Conservation (phyloP, 805 yeast species). For the Dipodascus geniculatus region DNA sequence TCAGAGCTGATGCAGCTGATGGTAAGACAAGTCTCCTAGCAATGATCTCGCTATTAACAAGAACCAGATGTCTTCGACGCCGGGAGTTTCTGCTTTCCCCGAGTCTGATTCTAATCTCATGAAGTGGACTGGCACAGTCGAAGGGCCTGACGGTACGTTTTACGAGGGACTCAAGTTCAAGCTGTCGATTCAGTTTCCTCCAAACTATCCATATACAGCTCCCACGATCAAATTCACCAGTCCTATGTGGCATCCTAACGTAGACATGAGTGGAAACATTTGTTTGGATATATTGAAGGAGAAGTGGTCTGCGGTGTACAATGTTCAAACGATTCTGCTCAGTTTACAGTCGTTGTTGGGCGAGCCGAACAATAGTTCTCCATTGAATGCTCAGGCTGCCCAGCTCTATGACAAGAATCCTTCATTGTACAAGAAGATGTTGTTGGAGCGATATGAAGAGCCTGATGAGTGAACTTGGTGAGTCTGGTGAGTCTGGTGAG, state of each 20-base stretch:
- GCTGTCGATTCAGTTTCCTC: constrained; percentile 39
- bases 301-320: constrained; percentile 53
- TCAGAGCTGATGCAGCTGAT: constrained; percentile 41
- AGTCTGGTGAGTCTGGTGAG: no score
- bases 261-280: constrained; percentile 52
- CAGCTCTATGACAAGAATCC: constrained; percentile 37
- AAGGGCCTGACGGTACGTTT: constrained; percentile 46
- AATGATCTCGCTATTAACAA: neutral
- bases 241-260: constrained; percentile 58
- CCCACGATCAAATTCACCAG: constrained; percentile 44
- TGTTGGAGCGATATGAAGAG: constrained; percentile 30
- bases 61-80: constrained; percentile 33
- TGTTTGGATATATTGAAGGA: constrained; percentile 54
- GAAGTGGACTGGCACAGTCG: constrained; percentile 46
- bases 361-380: constrained; percentile 49
- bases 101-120: constrained; percentile 39
- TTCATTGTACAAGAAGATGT: constrained; percentile 29
- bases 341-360: constrained; percentile 49
- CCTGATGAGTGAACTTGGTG: constrained; percentile 19
- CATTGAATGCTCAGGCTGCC: constrained; percentile 47
- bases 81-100: constrained; percentile 46
- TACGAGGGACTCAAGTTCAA: constrained; percentile 43
- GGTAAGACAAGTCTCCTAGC: no score
- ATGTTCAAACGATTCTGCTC: constrained; percentile 47
- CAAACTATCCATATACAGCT: constrained; percentile 45